Percentiles rank a stretch among this genome's conserved stretches.
phyloP scores from a whole-genome alignment of 768 basidiomycete genomes.

The Hygrocybe coccinea region DNA sequence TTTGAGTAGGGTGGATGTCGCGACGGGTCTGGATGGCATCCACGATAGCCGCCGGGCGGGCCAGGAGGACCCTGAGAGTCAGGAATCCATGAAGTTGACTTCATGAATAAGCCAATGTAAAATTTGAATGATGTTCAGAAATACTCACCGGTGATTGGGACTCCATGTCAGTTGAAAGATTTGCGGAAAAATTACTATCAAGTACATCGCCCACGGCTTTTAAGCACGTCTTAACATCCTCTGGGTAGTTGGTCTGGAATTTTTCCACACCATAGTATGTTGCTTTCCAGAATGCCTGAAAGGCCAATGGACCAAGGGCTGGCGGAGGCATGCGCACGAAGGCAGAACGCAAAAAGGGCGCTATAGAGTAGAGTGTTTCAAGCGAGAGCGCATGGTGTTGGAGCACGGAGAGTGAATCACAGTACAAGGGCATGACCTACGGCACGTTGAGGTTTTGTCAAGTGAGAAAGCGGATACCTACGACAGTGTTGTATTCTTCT shows the following conservation, averaged over 20 bases:
- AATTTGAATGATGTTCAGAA: neutral
- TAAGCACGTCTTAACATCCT: slow-evolving; percentile 41
- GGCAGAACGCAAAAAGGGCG: slow-evolving; percentile 46
- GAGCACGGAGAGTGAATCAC: slow-evolving; percentile 38
- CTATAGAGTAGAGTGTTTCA: slow-evolving; percentile 36
- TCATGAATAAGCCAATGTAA: neutral
- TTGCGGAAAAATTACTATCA: slow-evolving; percentile 45
- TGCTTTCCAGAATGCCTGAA: slow-evolving; percentile 54
- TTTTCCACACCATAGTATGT: slow-evolving; percentile 45
- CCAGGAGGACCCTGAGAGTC: neutral
- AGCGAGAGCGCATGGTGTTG: slow-evolving; percentile 36
- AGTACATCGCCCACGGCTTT: slow-evolving; percentile 43
- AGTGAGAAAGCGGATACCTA: slow-evolving; percentile 25
- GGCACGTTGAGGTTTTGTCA: neutral
- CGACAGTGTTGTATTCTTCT: slow-evolving; percentile 45
- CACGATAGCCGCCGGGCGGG: neutral
- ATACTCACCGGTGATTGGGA: neutral
- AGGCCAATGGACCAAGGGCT: slow-evolving; percentile 48
- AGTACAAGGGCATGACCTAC: slow-evolving; percentile 42
- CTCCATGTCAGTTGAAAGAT: slow-evolving; percentile 27
- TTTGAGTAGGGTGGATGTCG: neutral
- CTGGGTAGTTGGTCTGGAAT: slow-evolving; percentile 37
- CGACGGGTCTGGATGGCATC: neutral
- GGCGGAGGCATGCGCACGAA: slow-evolving; percentile 46
- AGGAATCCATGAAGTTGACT: neutral